Evolutionary conservation across 495 filamentous ascomycete genomes (phyloP), one percentile per base, ranked within the genome.

Genomic region (Penicillium samsonianum): DNA sequence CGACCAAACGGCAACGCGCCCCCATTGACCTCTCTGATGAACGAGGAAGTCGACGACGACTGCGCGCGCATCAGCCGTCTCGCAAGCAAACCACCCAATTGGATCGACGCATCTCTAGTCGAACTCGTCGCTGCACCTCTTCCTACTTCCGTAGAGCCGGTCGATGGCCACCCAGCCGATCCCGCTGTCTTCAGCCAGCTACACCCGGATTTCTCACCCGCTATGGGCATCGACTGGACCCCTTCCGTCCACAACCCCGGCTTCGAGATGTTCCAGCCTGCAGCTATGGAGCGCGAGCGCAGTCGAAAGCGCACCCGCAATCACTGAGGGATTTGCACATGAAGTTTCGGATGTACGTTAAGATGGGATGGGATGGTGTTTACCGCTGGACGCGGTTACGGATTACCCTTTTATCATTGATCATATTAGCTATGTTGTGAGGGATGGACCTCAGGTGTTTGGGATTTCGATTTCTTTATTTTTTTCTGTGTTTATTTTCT

Each of bases 1-100:
- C 70, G 77, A 45, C 59, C 69, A 44, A 79, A 76, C 57, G 75
- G 73, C 47, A 78, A 73, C 47, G 65, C 81, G 55, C 72, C 78
- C 14, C 77, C 80, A 0, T 77, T 84, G 10, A 78, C 78, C 3
- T 69, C 79, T 0, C 67, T 87, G 25, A 77, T 80, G 51, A 74
- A 73, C 19, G 82, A 86, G 23, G 86, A 88, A 41, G 79, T 81
- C 12, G 78, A 81, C 43, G 77, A 80, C 44, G 87, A 90, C 65
- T 67, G 83, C 41, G 77, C 80, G 9, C 78, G 83, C 48, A 84
- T 90, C 67, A 78, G 79, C 45, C 72, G 72, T 11, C 64, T 79
- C 22, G 64, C 66, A 22, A 55, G 16, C 47, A 76, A 75, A 59
- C 68, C 73, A 0, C 42, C 56, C 2, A 61, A 67, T 23, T 78